Percentiles rank a stretch among this genome's conserved stretches.
Evolutionary conservation across 495 filamentous ascomycete genomes (phyloP).

Genomic region (Xylaria venustula): DNA sequence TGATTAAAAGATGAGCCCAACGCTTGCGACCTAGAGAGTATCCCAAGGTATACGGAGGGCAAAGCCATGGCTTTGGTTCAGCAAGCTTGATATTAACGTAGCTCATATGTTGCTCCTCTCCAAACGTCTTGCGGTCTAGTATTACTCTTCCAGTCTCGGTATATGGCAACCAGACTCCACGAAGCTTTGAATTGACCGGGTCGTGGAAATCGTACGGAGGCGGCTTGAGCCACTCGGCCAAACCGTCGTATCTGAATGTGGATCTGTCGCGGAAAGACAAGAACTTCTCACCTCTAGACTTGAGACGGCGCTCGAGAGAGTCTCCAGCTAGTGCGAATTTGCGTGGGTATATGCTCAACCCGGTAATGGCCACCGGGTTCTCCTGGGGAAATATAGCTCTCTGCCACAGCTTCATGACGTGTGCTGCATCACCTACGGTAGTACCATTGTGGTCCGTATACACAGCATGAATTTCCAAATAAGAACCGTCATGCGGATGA

Average conservation of each 20-base stretch:
- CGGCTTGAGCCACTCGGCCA: slow-evolving; percentile 26
- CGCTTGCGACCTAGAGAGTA: slow-evolving; percentile 80
- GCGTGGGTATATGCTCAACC: slow-evolving; percentile 21
- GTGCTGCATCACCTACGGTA: slow-evolving; percentile 14
- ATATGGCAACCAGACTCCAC: slow-evolving; percentile 28
- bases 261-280: slow-evolving; percentile 18
- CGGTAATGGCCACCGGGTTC: slow-evolving; percentile 22
- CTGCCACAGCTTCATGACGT: slow-evolving; percentile 16
- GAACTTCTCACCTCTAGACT: slow-evolving; percentile 20
- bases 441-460: slow-evolving; percentile 25
- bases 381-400: slow-evolving; percentile 20
- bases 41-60: slow-evolving; percentile 64
- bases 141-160: slow-evolving; percentile 25
- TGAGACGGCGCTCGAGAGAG: slow-evolving; percentile 19
- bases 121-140: slow-evolving; percentile 31
- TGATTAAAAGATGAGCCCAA: slow-evolving; percentile 80
- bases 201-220: slow-evolving; percentile 26
- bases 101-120: slow-evolving; percentile 28
- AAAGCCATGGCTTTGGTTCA: slow-evolving; percentile 41
- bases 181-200: slow-evolving; percentile 16
- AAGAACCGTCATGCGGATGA: slow-evolving; percentile 12
- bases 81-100: slow-evolving; percentile 41
- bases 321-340: slow-evolving; percentile 17
- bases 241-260: slow-evolving; percentile 23
- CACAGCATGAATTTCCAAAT: slow-evolving; percentile 25